Conservation (phyloP, 331 rosid species). For the Cucumis variabilis region DNA sequence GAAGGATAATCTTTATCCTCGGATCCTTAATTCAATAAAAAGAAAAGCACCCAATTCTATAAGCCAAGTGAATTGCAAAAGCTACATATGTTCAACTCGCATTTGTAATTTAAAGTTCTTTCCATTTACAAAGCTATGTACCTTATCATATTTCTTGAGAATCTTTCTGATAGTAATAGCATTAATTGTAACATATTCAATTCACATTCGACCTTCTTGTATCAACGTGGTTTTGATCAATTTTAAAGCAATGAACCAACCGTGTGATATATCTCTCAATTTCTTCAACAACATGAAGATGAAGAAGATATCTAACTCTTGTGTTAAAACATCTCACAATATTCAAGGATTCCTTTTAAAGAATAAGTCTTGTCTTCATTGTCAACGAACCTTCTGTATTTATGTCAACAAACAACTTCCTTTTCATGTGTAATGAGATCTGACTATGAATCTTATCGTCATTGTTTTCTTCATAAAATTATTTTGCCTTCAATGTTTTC, state of each 20-base stretch:
- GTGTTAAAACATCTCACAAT: constrained; percentile 71
- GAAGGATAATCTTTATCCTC: constrained; percentile 49
- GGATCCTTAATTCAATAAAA: constrained; percentile 63
- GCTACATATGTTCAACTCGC: constrained; percentile 77
- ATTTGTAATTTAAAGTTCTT: constrained; percentile 74
- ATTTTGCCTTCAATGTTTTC: no score
- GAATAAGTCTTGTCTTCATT: no score
- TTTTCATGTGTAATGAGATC: no score
- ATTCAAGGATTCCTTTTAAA: constrained; percentile 84
- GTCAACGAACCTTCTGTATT: no score
- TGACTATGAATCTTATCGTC: no score
- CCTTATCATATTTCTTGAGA: constrained; percentile 95
- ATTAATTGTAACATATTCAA: constrained; percentile 85
- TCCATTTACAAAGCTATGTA: constrained; percentile 82
- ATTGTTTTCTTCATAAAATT: no score
- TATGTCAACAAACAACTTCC: no score
- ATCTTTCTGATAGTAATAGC: constrained; percentile 81
- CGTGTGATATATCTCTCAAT: constrained; percentile 63
- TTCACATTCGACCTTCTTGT: constrained; percentile 73
- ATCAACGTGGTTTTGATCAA: constrained; percentile 58
- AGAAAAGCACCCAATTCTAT: constrained; percentile 91
- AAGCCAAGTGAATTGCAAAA: constrained; percentile 92
- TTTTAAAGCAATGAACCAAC: no score
- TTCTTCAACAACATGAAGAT: constrained; percentile 76
- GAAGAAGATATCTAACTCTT: constrained; percentile 80